These are phyloP conservation scores for Waitea zeae DNA, from an alignment of 1,284 basidiomycete species.

Conservation along the genomic window DNA sequence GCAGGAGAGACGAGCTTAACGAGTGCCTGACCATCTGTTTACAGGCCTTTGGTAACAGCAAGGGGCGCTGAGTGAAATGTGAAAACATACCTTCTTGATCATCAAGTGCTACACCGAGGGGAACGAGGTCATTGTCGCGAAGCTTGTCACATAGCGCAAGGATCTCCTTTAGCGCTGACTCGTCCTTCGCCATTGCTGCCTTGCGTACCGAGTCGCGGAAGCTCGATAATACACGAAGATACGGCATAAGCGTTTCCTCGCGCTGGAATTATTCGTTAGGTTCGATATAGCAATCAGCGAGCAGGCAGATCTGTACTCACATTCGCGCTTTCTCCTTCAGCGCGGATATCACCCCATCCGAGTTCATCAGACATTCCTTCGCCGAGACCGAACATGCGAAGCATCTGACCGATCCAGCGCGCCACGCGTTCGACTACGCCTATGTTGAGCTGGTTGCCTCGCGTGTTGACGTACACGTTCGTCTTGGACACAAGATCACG, in stretches of 20 bases:
- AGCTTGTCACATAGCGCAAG: conserved; percentile 77
- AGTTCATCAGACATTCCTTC: conserved; percentile 55
- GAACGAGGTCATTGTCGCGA: conserved; percentile 80
- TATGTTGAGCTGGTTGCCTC: conserved; percentile 44
- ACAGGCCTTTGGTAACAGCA: conserved; percentile 3
- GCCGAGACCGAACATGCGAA: conserved; percentile 90
- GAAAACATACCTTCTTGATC: conserved; percentile 72
- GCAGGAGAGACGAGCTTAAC: conserved; percentile 85
- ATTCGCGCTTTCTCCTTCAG: conserved; percentile 16
- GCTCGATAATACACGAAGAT: conserved; percentile 69
- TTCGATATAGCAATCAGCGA: not conserved
- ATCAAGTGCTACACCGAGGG: conserved; percentile 89
- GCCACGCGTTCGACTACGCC: conserved; percentile 59
- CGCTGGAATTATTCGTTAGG: conserved; percentile 27
- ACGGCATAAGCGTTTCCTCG: conserved; percentile 81
- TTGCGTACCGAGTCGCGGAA: conserved; percentile 87
- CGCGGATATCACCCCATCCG: conserved; percentile 52
- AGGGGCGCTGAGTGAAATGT: conserved; percentile 4
- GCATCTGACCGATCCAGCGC: conserved; percentile 78
- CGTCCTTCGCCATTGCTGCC: conserved; percentile 61
- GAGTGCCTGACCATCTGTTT: conserved; percentile 77
- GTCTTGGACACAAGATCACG: conserved; percentile 77
- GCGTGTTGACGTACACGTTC: conserved; percentile 75
- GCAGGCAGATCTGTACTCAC: not conserved
- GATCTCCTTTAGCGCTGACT: conserved; percentile 58